These are phyloP conservation scores for Pleurotus salmoneostramineus DNA, from an alignment of 768 basidiomycete genomes.

Conservation along the genomic window DNA sequence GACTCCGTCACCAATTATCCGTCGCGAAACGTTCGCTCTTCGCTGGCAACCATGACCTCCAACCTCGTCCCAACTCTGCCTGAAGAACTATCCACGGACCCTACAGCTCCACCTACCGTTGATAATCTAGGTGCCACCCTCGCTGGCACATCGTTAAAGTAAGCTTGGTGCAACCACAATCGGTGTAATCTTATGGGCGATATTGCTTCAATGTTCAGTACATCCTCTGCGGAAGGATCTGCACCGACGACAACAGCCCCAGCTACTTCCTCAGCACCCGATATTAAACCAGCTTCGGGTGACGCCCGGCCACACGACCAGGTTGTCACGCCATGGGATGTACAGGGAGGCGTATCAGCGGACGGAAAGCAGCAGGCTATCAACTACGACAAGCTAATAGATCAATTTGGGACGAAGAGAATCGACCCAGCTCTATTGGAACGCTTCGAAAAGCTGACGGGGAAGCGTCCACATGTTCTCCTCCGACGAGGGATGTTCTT, in stretches of 20 bases:
- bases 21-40: not conserved
- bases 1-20: slow-evolving; percentile 1
- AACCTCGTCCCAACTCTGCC: not conserved
- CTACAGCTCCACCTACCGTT: not conserved
- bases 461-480: slow-evolving; percentile 81
- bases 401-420: slow-evolving; percentile 88
- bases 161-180: slow-evolving; percentile 1
- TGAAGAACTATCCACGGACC: not conserved
- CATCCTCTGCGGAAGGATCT: slow-evolving; percentile 9
- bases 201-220: not conserved
- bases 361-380: slow-evolving; percentile 93
- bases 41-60: slow-evolving; percentile 4
- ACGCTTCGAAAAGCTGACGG: slow-evolving; percentile 90
- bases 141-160: slow-evolving; percentile 9
- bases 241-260: not conserved
- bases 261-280: not conserved
- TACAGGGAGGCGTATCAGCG: slow-evolving; percentile 81
- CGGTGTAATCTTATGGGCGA: slow-evolving; percentile 8
- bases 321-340: slow-evolving; percentile 96
- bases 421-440: slow-evolving; percentile 75
- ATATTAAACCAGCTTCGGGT: slow-evolving; percentile 6
- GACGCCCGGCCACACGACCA: slow-evolving; percentile 41
- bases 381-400: slow-evolving; percentile 94
- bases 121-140: slow-evolving; percentile 1
- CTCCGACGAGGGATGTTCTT: slow-evolving; percentile 94